A percentile compares a stretch with the other conserved stretches of the same genome.
phyloP scores from a whole-genome alignment of 139 green algal species.

The Trebouxia sp. region DNA sequence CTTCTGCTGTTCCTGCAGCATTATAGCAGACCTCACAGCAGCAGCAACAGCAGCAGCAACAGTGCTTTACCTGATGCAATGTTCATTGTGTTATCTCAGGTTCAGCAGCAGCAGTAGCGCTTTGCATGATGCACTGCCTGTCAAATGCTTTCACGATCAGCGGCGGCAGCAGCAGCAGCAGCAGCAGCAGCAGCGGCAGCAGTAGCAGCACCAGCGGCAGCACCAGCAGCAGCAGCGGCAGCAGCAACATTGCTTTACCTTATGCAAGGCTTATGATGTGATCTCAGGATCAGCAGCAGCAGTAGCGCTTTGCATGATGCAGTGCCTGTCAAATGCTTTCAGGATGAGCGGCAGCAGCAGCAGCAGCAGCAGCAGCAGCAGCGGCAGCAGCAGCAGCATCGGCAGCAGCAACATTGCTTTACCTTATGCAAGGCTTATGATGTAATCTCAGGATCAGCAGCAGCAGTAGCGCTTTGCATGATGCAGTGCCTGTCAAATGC shows the following conservation, averaged over 20 bases:
- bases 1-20: conserved; percentile 50
- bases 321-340: too few relatives aligned
- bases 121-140: conserved; percentile 32
- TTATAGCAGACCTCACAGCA: background rate
- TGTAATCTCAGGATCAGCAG: background rate
- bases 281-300: conserved; percentile 6
- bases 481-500: conserved; percentile 22
- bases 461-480: conserved; percentile 19
- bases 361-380: background rate
- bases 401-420: background rate
- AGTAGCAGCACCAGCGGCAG: background rate
- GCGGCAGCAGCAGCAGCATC: background rate
- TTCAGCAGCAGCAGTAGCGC: background rate
- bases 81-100: background rate
- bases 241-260: conserved; percentile 22
- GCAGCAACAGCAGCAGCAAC: background rate
- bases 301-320: conserved; percentile 22
- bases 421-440: conserved; percentile 33
- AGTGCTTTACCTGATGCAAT: conserved; percentile 30
- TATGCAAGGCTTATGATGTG: conserved; percentile 19
- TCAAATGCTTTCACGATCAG: too few relatives aligned
- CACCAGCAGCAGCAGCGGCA: background rate
- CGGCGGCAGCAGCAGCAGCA: too few relatives aligned
- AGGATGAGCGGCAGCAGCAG: too few relatives aligned
- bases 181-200: background rate